These are phyloP conservation scores for Boletus patriciae DNA, from an alignment of 768 basidiomycete species.

Conservation along the genomic window DNA sequence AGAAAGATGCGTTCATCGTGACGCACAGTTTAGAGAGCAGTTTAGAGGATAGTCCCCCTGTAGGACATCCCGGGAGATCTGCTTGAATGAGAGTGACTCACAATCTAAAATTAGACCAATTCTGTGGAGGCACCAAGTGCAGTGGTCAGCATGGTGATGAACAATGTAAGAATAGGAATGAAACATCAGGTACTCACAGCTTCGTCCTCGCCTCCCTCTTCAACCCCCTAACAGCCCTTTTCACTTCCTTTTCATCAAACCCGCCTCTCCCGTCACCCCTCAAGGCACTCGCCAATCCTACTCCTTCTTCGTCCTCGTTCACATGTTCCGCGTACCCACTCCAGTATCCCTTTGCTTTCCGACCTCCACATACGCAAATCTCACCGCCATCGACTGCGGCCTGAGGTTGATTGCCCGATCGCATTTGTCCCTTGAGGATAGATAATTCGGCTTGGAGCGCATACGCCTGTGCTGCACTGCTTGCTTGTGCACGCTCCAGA, in stretches of 20 bases:
- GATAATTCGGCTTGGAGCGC: conserved; percentile 81
- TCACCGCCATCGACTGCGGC: conserved; percentile 25
- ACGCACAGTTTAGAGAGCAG: no score
- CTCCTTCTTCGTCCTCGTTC: conserved; percentile 44
- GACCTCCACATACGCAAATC: conserved; percentile 57
- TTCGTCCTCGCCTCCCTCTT: conserved; percentile 70
- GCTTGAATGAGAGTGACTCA: conserved; percentile 11
- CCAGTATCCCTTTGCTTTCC: conserved; percentile 68
- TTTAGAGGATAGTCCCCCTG: conserved; percentile 6
- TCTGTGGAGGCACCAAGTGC: conserved; percentile 2
- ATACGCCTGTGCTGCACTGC: conserved; percentile 78
- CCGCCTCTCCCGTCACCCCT: conserved; percentile 48
- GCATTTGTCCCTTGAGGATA: conserved; percentile 52
- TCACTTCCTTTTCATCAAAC: conserved; percentile 71
- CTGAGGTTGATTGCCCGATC: conserved; percentile 16
- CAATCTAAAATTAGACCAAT: conserved; percentile 33
- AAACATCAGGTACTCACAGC: conserved; percentile 49
- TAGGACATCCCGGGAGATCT: neutral
- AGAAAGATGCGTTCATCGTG: neutral
- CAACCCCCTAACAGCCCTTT: conserved; percentile 60
- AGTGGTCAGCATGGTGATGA: conserved; percentile 7
- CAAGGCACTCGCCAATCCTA: conserved; percentile 48
- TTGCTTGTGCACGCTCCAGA: conserved; percentile 76
- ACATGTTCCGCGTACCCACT: conserved; percentile 55
- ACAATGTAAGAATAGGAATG: neutral